These are phyloP conservation scores for Exophiala aquamarina DNA, from an alignment of 2,329 filamentous ascomycete genomes.

Conservation along the genomic window DNA sequence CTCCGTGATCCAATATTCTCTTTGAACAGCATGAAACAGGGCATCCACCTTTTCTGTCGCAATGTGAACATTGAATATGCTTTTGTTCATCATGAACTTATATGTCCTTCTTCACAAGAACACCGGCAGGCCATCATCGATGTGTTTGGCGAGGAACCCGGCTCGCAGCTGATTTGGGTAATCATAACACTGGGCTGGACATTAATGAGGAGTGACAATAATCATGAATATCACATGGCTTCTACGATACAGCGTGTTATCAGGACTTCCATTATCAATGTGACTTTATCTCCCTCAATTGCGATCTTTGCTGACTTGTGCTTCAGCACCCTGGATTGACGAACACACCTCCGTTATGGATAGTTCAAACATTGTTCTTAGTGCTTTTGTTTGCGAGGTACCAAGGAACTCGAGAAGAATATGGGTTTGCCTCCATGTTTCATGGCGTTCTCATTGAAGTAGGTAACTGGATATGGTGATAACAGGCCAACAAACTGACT, in stretches of 20 bases:
- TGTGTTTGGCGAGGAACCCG: conserved; percentile 2
- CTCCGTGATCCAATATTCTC: conserved; percentile 10
- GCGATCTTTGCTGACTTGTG: not conserved
- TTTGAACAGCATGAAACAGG: conserved; percentile 15
- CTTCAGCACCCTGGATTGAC: conserved; percentile 5
- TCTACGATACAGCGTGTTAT: conserved; percentile 9
- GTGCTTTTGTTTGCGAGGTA: conserved; percentile 11
- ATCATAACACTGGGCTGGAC: not conserved
- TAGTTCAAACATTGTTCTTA: conserved; percentile 11
- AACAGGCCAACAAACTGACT: too few relatives aligned
- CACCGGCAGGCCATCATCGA: not conserved
- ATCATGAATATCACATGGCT: conserved; percentile 5
- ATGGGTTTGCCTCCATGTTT: conserved; percentile 9
- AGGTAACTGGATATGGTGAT: not conserved
- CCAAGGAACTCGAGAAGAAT: conserved; percentile 11
- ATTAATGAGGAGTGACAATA: not conserved
- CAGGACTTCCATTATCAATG: conserved; percentile 7
- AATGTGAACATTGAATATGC: conserved; percentile 11
- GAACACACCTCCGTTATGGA: conserved; percentile 6
- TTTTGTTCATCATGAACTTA: conserved; percentile 8
- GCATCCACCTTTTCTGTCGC: conserved; percentile 9
- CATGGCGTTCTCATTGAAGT: conserved; percentile 11
- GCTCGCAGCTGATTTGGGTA: conserved; percentile 8
- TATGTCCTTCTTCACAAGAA: conserved; percentile 3
- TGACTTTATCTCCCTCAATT: not conserved